Evolutionary conservation across 2,329 filamentous ascomycete genomes (phyloP).

Genomic region (Cordyceps javanica): DNA sequence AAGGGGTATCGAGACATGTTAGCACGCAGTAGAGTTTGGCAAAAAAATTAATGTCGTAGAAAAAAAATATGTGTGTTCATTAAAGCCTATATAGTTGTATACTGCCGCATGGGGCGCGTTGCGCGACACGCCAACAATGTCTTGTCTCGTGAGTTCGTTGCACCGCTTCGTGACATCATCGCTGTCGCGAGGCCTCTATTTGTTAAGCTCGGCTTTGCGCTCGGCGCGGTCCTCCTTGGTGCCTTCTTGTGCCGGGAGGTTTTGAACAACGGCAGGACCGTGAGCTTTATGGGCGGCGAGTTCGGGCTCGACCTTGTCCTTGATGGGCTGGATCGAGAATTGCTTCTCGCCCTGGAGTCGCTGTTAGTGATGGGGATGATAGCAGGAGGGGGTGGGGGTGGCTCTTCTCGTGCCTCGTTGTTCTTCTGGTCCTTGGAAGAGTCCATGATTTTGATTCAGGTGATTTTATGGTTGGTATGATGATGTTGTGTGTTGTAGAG

Average conservation of each 20-base stretch:
- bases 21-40: not conserved
- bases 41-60: not conserved
- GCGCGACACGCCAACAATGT: not conserved
- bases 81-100: not conserved
- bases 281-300: constrained; percentile 48
- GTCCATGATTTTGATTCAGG: constrained; percentile 19
- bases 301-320: constrained; percentile 38
- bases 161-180: constrained; percentile 17
- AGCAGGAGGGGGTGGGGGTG: constrained; percentile 1
- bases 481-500: not conserved
- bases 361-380: constrained; percentile 13
- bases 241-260: constrained; percentile 50
- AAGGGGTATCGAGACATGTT: not conserved
- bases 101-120: not conserved
- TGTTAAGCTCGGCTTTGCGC: constrained; percentile 61
- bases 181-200: constrained; percentile 28
- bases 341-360: constrained; percentile 34
- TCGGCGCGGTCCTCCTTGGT: constrained; percentile 63
- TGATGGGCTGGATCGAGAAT: constrained; percentile 40
- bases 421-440: constrained; percentile 24
- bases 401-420: constrained; percentile 23
- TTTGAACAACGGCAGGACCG: constrained; percentile 50
- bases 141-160: not conserved
- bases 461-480: not conserved
- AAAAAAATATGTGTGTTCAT: not conserved